A percentile compares a stretch with the other conserved stretches of the same genome.
Evolutionary conservation across 2,329 filamentous ascomycete species (phyloP).

Genomic region (Ophiosphaerella narmari): DNA sequence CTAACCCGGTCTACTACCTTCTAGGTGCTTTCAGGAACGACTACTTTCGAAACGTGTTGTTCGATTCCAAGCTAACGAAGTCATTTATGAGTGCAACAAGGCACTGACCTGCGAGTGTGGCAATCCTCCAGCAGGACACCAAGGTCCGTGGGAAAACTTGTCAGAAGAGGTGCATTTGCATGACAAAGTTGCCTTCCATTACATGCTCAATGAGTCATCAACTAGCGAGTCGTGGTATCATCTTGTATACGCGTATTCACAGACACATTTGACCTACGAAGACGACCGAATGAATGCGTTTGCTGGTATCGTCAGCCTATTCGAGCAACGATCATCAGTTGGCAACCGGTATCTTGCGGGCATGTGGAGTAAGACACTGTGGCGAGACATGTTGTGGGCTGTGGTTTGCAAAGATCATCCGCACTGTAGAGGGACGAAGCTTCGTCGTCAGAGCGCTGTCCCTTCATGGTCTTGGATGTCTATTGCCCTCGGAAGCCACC

Average conservation of each 20-base stretch:
- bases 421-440: neutral
- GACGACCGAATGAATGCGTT: slow-evolving; percentile 1
- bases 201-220: neutral
- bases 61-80: neutral
- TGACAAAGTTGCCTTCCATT: slow-evolving; percentile 1
- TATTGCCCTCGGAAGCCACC: neutral
- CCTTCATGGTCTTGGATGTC: slow-evolving; percentile 5
- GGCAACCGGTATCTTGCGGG: slow-evolving; percentile 1
- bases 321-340: neutral
- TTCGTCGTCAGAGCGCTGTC: neutral
- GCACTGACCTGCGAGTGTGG: neutral
- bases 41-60: neutral
- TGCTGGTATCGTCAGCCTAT: slow-evolving; percentile 1
- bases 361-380: slow-evolving; percentile 1
- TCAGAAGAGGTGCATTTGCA: neutral
- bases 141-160: slow-evolving; percentile 1
- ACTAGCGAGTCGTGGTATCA: neutral
- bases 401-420: neutral
- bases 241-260: neutral
- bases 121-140: slow-evolving; percentile 1
- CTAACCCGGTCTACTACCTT: neutral
- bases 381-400: neutral
- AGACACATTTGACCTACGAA: neutral
- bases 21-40: slow-evolving; percentile 2
- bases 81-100: slow-evolving; percentile 3